phyloP scores from a whole-genome alignment of 352 stramenopile species.

The Achlya hypogyna region DNA sequence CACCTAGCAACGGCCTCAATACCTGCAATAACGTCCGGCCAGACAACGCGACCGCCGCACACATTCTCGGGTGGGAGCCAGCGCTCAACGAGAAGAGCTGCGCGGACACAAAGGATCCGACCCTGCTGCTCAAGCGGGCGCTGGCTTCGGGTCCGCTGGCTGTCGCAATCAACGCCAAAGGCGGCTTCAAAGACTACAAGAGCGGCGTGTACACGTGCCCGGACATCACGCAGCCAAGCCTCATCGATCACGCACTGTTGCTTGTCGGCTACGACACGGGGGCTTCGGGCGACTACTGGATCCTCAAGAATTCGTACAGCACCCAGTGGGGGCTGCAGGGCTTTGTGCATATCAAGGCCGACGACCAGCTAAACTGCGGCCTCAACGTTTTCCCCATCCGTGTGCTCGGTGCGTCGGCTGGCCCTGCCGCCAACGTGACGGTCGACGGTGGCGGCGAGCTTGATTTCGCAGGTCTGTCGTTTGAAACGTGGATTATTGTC shows the following conservation, averaged over 20 bases:
- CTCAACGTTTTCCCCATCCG: conserved; percentile 68
- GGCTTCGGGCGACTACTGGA: conserved; percentile 41
- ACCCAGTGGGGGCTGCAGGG: conserved; percentile 59
- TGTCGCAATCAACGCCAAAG: conserved; percentile 64
- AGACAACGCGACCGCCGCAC: conserved; percentile 36
- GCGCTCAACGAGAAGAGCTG: conserved; percentile 48
- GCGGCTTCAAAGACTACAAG: conserved; percentile 73
- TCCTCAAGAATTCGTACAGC: conserved; percentile 79
- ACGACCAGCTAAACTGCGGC: conserved; percentile 71
- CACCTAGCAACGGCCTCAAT: neutral
- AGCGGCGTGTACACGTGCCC: conserved; percentile 42
- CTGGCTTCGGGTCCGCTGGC: conserved; percentile 65
- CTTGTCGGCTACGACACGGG: conserved; percentile 55
- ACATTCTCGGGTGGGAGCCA: conserved; percentile 59
- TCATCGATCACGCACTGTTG: conserved; percentile 65
- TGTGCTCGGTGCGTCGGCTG: conserved; percentile 41
- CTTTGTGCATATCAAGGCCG: conserved; percentile 49
- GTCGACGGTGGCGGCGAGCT: conserved; percentile 44
- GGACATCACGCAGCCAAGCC: conserved; percentile 31
- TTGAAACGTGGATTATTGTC: conserved; percentile 28
- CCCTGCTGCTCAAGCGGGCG: conserved; percentile 51
- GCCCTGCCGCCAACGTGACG: conserved; percentile 27
- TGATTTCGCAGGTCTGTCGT: conserved; percentile 29
- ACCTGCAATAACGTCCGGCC: conserved; percentile 33
- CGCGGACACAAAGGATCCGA: conserved; percentile 37